These are phyloP conservation scores for Azolla pinnata DNA, from an alignment of 75 land plant species.

Conservation along the genomic window DNA sequence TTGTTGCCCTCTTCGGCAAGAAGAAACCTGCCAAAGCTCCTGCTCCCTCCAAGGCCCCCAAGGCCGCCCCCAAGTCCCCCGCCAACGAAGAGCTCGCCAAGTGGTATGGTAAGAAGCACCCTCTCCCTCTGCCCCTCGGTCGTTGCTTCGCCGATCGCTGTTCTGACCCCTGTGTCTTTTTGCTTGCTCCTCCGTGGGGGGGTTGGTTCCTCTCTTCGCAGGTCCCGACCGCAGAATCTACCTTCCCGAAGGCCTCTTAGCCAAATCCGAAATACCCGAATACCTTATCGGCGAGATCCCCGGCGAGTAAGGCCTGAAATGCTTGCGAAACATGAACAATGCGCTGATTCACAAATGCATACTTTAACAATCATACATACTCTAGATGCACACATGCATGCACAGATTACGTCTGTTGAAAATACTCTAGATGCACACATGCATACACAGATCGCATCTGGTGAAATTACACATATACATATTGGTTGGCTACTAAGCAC, in stretches of 20 bases:
- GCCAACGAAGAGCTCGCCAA: conserved; percentile 85
- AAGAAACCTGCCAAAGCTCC: conserved; percentile 57
- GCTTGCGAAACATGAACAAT: no score
- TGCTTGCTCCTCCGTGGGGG: background rate
- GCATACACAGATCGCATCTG: no score
- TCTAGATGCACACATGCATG: no score
- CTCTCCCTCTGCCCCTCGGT: no score
- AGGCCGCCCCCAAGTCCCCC: conserved; percentile 39
- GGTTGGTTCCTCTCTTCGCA: conserved; percentile 21
- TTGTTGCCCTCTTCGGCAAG: conserved; percentile 61
- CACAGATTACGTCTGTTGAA: no score
- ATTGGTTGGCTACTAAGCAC: no score
- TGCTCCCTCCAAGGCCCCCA: conserved; percentile 30
- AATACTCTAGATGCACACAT: background rate
- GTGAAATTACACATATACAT: no score
- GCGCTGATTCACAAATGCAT: no score
- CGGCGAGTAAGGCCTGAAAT: conserved; percentile 67
- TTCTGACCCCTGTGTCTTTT: background rate
- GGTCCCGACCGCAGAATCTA: conserved; percentile 94
- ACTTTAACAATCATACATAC: no score
- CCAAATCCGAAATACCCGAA: conserved; percentile 73
- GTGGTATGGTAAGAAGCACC: conserved; percentile 98
- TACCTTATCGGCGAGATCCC: conserved; percentile 97
- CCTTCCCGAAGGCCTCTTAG: conserved; percentile 88
- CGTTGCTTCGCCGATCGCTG: no score